phyloP scores from a whole-genome alignment of 345 rosid species.

The Pugionium cornutum region DNA sequence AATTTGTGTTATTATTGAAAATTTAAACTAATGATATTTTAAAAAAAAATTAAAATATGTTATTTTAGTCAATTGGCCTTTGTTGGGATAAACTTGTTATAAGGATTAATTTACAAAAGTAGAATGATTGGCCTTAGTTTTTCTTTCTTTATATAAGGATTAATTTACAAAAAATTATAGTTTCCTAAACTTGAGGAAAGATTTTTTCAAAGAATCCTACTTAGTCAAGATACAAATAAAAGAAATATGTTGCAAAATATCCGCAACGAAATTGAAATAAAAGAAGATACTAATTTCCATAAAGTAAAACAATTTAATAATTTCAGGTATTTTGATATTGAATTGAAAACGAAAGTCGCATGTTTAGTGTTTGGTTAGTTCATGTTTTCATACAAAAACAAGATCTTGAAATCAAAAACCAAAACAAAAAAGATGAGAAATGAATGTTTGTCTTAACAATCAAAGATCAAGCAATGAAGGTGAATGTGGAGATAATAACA shows the following conservation, averaged over 20 bases:
- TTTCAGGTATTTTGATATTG: constrained; percentile 2
- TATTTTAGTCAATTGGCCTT: no score
- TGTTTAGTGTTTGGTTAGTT: constrained; percentile 35
- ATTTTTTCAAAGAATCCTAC: constrained; percentile 9
- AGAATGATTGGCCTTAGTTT: no score
- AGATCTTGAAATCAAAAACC: constrained; percentile 23
- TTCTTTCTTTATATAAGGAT: no score
- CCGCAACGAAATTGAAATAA: background rate
- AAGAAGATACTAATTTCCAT: constrained; percentile 21
- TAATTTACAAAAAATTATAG: background rate
- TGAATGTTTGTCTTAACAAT: constrained; percentile 12
- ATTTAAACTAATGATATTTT: no score
- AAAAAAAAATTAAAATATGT: no score
- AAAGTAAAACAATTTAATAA: background rate
- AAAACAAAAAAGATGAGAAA: background rate
- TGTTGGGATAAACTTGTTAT: no score
- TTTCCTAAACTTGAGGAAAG: constrained; percentile 30
- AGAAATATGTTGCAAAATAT: constrained; percentile 24
- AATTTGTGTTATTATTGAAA: no score
- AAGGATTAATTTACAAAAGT: no score
- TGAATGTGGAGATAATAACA: constrained; percentile 72
- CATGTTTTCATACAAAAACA: constrained; percentile 28
- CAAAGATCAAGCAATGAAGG: constrained; percentile 48
- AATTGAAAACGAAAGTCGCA: constrained; percentile 29
- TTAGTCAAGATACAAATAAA: constrained; percentile 18